phyloP scores from a whole-genome alignment of 306 rosid genomes.

The Citrullus amarus region DNA sequence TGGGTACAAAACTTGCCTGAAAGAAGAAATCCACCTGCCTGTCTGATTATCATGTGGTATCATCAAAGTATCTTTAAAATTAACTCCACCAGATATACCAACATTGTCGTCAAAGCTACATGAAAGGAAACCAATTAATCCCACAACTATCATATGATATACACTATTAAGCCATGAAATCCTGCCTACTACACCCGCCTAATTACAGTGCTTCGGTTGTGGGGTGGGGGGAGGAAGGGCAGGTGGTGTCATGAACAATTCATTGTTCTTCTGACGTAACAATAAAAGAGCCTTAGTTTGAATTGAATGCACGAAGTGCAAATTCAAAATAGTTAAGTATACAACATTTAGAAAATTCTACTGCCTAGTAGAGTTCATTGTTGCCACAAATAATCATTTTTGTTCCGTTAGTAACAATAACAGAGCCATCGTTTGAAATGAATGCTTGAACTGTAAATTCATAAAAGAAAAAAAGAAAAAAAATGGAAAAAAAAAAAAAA shows the following conservation, averaged over 20 bases:
- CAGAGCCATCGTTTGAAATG: too few relatives aligned
- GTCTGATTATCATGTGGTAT: constrained; percentile 50
- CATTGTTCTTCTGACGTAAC: not conserved
- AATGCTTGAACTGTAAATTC: too few relatives aligned
- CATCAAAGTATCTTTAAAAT: constrained; percentile 32
- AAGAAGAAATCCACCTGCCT: constrained; percentile 59
- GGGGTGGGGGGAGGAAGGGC: not conserved
- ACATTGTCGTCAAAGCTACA: constrained; percentile 57
- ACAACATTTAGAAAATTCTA: not conserved
- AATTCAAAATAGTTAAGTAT: not conserved
- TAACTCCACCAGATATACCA: constrained; percentile 50
- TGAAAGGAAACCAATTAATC: constrained; percentile 6
- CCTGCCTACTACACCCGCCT: not conserved
- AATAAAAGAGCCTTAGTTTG: not conserved
- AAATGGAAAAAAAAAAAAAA: too few relatives aligned
- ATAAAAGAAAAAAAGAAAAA: too few relatives aligned
- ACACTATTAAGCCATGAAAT: not conserved
- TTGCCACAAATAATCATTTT: not conserved
- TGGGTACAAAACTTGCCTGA: constrained; percentile 44
- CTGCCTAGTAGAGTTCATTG: not conserved
- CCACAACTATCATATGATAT: not conserved
- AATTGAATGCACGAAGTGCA: not conserved
- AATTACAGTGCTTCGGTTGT: not conserved
- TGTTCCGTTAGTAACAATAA: too few relatives aligned
- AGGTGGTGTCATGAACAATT: not conserved